Percentiles rank a stretch among this genome's conserved stretches.
phyloP scores from a whole-genome alignment of 2,329 filamentous ascomycete genomes.

The Fusarium zealandicum region DNA sequence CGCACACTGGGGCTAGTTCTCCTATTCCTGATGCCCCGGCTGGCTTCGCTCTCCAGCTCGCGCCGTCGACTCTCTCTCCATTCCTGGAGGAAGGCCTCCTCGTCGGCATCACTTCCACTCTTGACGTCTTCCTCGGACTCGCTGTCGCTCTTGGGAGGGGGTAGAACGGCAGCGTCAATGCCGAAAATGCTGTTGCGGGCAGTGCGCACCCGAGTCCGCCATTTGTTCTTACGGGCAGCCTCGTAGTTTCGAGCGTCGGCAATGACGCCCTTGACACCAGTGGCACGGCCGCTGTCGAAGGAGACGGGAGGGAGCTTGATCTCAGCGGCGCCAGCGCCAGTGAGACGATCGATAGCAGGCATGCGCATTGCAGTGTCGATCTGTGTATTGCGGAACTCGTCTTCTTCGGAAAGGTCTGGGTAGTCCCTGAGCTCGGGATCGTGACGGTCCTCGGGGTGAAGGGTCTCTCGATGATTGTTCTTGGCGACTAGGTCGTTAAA shows the following conservation, averaged over 20 bases:
- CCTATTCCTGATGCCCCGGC: conserved; percentile 63
- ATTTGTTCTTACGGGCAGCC: conserved; percentile 65
- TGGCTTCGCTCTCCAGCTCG: conserved; percentile 74
- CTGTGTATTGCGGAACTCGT: conserved; percentile 58
- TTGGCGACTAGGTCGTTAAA: conserved; percentile 69
- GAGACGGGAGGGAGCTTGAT: conserved; percentile 68
- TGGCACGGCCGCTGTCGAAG: conserved; percentile 74
- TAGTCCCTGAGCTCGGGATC: conserved; percentile 55
- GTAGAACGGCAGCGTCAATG: conserved; percentile 41
- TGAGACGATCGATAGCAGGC: conserved; percentile 56
- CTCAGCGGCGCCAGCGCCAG: conserved; percentile 51
- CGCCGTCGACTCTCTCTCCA: conserved; percentile 84
- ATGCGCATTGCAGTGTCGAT: conserved; percentile 73
- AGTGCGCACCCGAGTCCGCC: conserved; percentile 59
- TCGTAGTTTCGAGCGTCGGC: conserved; percentile 82
- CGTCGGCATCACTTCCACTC: conserved; percentile 67
- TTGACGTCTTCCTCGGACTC: conserved; percentile 55
- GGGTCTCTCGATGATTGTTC: conserved; percentile 54
- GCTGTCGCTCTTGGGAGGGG: conserved; percentile 49
- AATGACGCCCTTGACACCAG: conserved; percentile 87
- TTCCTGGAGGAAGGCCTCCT: conserved; percentile 80
- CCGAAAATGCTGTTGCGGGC: conserved; percentile 65
- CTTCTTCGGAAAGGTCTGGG: conserved; percentile 65
- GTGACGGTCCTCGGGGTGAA: conserved; percentile 68
- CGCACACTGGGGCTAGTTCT: conserved; percentile 79